phyloP scores from a whole-genome alignment of 345 rosid species.

The Pistacia atlantica region DNA sequence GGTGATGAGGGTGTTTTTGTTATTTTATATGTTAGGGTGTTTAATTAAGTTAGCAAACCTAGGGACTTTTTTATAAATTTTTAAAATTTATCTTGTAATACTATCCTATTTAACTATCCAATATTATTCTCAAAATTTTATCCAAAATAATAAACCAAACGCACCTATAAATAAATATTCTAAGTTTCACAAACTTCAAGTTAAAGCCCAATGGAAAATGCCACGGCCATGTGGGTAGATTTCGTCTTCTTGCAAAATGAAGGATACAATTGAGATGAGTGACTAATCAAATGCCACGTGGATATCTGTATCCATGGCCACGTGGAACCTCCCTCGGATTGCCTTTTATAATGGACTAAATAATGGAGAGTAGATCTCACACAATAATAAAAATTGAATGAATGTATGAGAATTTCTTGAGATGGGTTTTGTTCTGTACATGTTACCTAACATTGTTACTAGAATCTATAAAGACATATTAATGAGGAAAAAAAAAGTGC shows the following conservation, averaged over 20 bases:
- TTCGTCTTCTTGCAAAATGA: slow-evolving; percentile 26
- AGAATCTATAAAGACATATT: too few relatives aligned
- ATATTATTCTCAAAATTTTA: too few relatives aligned
- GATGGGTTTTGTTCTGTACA: not conserved
- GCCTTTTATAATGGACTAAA: slow-evolving; percentile 8
- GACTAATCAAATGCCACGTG: slow-evolving; percentile 4
- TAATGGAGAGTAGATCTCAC: slow-evolving; percentile 5
- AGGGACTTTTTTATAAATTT: too few relatives aligned
- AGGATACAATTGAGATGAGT: not conserved
- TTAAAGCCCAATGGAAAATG: slow-evolving; percentile 7
- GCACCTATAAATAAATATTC: not conserved
- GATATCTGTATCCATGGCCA: too few relatives aligned
- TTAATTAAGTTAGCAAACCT: too few relatives aligned
- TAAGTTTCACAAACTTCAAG: slow-evolving; percentile 18
- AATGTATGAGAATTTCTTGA: not conserved
- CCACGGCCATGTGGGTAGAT: slow-evolving; percentile 26
- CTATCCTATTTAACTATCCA: too few relatives aligned
- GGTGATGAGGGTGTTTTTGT: too few relatives aligned
- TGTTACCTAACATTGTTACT: too few relatives aligned
- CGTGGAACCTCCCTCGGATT: slow-evolving; percentile 25
- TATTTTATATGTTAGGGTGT: too few relatives aligned
- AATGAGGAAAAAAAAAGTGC: too few relatives aligned
- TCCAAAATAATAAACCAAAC: too few relatives aligned
- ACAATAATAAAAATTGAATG: not conserved
- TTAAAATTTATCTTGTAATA: too few relatives aligned